Conservation (phyloP, 164 flowering plant genomes). For the Umbilicus rupestris region DNA sequence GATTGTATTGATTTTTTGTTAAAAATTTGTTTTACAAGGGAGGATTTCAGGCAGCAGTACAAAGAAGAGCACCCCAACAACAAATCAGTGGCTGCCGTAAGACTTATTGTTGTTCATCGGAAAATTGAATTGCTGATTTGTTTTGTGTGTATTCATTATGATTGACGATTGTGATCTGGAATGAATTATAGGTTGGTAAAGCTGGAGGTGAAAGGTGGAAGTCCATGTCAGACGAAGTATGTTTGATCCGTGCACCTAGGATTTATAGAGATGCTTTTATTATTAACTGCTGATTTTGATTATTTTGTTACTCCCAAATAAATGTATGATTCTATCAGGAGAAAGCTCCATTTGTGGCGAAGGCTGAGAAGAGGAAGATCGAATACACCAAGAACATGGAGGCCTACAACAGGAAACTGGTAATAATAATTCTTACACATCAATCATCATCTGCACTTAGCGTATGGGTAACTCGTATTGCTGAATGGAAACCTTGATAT, state of each 20-base stretch:
- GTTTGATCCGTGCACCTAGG: background rate
- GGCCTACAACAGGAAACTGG: slow-evolving; percentile 11
- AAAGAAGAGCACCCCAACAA: slow-evolving; percentile 65
- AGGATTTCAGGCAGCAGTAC: slow-evolving; percentile 59
- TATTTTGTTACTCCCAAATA: background rate
- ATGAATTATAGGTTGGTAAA: slow-evolving; percentile 9
- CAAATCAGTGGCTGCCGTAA: slow-evolving; percentile 71
- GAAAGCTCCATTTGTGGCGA: slow-evolving; percentile 12
- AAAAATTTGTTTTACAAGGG: slow-evolving; percentile 30
- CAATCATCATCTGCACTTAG: background rate
- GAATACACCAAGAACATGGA: slow-evolving; percentile 10
- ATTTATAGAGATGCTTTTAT: background rate
- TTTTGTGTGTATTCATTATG: background rate
- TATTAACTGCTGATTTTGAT: background rate
- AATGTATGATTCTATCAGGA: slow-evolving; percentile 5
- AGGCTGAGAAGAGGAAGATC: slow-evolving; percentile 12
- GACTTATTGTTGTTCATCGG: slow-evolving; percentile 13
- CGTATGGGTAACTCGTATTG: too few species aligned
- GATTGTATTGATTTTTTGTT: background rate
- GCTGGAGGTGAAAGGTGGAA: slow-evolving; percentile 15
- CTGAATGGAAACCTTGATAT: background rate
- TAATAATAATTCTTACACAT: background rate
- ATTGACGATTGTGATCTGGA: background rate
- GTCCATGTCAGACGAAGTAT: slow-evolving; percentile 4
- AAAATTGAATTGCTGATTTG: background rate